Conservation (phyloP, 2,329 filamentous ascomycete genomes). For the Helotiales sp. region DNA sequence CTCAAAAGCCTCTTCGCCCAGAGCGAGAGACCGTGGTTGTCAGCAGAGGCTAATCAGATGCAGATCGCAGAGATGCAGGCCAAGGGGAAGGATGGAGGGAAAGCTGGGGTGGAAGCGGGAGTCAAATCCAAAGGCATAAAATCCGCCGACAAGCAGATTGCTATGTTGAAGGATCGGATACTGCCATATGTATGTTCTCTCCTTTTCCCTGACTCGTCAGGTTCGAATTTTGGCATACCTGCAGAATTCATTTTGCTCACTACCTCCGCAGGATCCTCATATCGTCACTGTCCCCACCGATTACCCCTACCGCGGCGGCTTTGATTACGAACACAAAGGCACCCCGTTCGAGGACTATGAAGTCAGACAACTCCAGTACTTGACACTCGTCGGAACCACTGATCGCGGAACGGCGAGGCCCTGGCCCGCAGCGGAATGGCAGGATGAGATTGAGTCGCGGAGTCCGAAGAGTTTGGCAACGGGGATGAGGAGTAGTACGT, state of each 20-base stretch:
- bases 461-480: constrained; percentile 26
- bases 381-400: constrained; percentile 31
- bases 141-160: constrained; percentile 27
- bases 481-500: constrained; percentile 29
- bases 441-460: constrained; percentile 26
- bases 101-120: too few relatives aligned
- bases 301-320: constrained; percentile 22
- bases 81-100: too few relatives aligned
- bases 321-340: constrained; percentile 29
- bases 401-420: constrained; percentile 30
- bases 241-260: constrained; percentile 20
- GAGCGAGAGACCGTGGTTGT: neutral
- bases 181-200: constrained; percentile 28
- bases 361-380: constrained; percentile 33
- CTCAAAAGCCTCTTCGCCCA: neutral
- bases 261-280: constrained; percentile 28
- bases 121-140: constrained; percentile 11
- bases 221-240: too few relatives aligned
- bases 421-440: constrained; percentile 26
- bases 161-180: constrained; percentile 21
- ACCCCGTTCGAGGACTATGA: constrained; percentile 33
- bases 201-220: constrained; percentile 1
- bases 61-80: constrained; percentile 5
- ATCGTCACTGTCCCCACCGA: constrained; percentile 29
- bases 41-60: neutral